These are phyloP conservation scores for Plasmodium reichenowi DNA, from an alignment of 169 alveolate species.

Conservation along the genomic window DNA sequence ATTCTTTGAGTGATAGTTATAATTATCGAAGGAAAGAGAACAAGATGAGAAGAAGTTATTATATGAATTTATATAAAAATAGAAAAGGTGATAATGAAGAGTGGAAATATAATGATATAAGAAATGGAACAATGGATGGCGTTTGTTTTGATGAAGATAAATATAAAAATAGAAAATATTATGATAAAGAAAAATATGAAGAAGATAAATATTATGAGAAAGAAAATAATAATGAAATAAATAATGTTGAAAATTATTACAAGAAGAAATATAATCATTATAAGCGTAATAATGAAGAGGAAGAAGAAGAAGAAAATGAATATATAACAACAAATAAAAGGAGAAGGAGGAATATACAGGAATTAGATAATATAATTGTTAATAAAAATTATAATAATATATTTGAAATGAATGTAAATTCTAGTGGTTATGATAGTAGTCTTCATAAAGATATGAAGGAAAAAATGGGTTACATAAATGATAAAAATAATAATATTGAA, in stretches of 20 bases:
- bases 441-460: slow-evolving; percentile 15
- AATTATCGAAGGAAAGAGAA: slow-evolving; percentile 20
- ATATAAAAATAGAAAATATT: not conserved
- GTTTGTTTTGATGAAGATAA: no score
- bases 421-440: not conserved
- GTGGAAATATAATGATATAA: slow-evolving; percentile 9
- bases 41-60: not conserved
- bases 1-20: slow-evolving; percentile 24
- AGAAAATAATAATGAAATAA: slow-evolving; percentile 11
- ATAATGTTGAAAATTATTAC: slow-evolving; percentile 18
- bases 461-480: not conserved
- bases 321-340: slow-evolving; percentile 17
- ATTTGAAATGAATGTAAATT: slow-evolving; percentile 1
- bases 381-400: slow-evolving; percentile 4
- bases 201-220: slow-evolving; percentile 5
- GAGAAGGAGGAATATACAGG: slow-evolving; percentile 36
- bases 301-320: slow-evolving; percentile 11
- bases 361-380: slow-evolving; percentile 18
- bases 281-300: not conserved
- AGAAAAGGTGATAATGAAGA: slow-evolving; percentile 2
- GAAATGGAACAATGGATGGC: not conserved
- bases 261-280: slow-evolving; percentile 15
- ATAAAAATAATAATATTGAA: no score
- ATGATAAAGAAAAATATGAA: slow-evolving; percentile 15
- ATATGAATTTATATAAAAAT: slow-evolving; percentile 31